A percentile compares a stretch with the other conserved stretches of the same genome.
Evolutionary conservation across 164 flowering plant genomes (phyloP).

Genomic region (Platanus orientalis): DNA sequence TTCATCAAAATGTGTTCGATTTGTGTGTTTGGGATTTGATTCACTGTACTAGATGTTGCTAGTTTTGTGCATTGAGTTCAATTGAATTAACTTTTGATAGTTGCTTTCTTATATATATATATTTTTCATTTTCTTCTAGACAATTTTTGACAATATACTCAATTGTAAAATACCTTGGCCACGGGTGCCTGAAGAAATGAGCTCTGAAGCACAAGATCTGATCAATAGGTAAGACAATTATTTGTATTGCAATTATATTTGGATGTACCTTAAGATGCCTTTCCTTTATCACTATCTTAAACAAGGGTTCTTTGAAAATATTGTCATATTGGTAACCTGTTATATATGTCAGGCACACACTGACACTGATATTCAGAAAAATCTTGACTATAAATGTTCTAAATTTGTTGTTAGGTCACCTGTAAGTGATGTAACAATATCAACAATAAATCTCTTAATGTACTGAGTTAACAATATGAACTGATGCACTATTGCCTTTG

Average conservation of each 20-base stretch:
- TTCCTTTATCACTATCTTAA: not conserved
- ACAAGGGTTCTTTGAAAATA: not conserved
- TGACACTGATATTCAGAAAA: not conserved
- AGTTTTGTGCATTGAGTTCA: not conserved
- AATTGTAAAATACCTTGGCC: conserved; percentile 99
- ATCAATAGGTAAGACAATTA: conserved; percentile 68
- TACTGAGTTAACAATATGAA: too few species aligned
- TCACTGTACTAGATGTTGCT: too few species aligned
- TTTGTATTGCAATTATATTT: conserved; percentile 3
- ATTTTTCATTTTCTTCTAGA: conserved; percentile 34
- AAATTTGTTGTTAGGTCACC: too few species aligned
- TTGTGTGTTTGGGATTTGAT: too few species aligned
- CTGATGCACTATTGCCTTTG: too few species aligned
- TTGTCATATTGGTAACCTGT: not conserved
- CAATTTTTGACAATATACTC: conserved; percentile 94
- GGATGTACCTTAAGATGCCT: not conserved
- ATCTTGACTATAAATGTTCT: too few species aligned
- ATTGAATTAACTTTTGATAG: not conserved
- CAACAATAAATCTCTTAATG: too few species aligned
- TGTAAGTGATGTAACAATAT: too few species aligned
- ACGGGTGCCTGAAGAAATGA: conserved; percentile 86
- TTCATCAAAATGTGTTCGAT: too few species aligned
- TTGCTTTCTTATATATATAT: too few species aligned
- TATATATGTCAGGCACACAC: not conserved
- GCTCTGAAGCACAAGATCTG: conserved; percentile 77